phyloP scores from a whole-genome alignment of 495 filamentous ascomycete species.

The Penicillium waksmanii region DNA sequence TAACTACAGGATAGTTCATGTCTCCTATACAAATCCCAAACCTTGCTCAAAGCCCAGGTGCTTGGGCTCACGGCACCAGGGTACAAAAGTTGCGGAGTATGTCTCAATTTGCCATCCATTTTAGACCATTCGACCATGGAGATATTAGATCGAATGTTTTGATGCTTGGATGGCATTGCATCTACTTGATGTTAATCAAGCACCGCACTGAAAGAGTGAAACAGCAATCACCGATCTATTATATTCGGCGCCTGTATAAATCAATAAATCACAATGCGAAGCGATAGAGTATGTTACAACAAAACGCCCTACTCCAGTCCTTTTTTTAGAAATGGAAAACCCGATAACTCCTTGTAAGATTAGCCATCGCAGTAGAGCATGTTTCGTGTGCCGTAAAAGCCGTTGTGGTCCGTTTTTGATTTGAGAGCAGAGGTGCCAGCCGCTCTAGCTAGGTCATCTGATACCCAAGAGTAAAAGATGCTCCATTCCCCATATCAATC shows the following conservation, averaged over 20 bases:
- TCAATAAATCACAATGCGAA: background rate
- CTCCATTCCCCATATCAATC: conserved; percentile 11
- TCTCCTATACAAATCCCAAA: conserved; percentile 13
- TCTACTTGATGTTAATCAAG: background rate
- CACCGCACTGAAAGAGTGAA: background rate
- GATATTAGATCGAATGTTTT: conserved; percentile 35
- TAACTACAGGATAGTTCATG: conserved; percentile 1
- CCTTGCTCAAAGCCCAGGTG: background rate
- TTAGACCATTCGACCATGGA: conserved; percentile 74
- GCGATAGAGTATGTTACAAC: background rate
- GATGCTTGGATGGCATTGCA: conserved; percentile 62
- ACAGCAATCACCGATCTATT: background rate
- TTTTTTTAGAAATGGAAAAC: background rate
- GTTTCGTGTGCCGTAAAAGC: too few species aligned
- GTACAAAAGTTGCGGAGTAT: conserved; percentile 6
- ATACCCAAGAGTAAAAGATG: too few species aligned
- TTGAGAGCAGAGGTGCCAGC: too few species aligned
- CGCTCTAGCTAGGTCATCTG: too few species aligned
- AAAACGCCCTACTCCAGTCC: background rate
- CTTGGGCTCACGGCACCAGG: background rate
- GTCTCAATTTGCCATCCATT: conserved; percentile 69
- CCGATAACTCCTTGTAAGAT: background rate
- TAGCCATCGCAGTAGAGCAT: too few species aligned
- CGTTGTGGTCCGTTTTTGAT: too few species aligned
- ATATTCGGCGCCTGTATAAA: background rate